A percentile compares a stretch with the other conserved stretches of the same genome.
Evolutionary conservation across 164 flowering plant genomes (phyloP).

Genomic region (Taxillus chinensis): DNA sequence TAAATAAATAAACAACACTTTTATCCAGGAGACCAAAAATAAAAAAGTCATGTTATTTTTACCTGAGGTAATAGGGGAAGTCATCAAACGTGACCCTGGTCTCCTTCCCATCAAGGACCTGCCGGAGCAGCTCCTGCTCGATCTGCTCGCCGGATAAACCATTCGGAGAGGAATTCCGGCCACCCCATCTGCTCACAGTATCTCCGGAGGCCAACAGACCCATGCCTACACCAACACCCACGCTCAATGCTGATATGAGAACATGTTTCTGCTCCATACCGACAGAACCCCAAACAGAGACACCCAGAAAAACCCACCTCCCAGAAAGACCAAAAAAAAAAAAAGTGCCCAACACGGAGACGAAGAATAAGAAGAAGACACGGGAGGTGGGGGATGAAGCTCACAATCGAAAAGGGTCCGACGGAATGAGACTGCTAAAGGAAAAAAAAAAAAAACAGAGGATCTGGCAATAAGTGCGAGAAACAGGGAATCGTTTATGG

Average conservation of each 20-base stretch:
- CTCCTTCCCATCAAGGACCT: slow-evolving; percentile 40
- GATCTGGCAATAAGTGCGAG: too few relatives aligned
- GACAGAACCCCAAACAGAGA: neutral
- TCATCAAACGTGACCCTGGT: slow-evolving; percentile 40
- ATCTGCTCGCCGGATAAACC: slow-evolving; percentile 34
- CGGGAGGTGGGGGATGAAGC: neutral
- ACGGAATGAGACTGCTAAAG: neutral
- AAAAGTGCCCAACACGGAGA: neutral
- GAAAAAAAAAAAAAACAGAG: too few relatives aligned
- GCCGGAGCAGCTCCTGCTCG: slow-evolving; percentile 41
- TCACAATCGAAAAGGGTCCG: neutral
- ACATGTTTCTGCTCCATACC: slow-evolving; percentile 56
- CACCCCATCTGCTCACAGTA: slow-evolving; percentile 36
- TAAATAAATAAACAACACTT: too few relatives aligned
- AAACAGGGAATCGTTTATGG: too few relatives aligned
- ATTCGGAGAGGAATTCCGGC: slow-evolving; percentile 14
- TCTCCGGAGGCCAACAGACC: slow-evolving; percentile 56
- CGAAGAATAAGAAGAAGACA: neutral
- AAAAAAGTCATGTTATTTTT: neutral
- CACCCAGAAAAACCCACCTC: neutral
- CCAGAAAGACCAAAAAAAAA: neutral
- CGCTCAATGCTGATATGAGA: slow-evolving; percentile 54
- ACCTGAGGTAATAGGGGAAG: slow-evolving; percentile 64
- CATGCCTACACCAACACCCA: slow-evolving; percentile 55
- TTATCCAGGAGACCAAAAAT: too few relatives aligned